Evolutionary conservation across 1,284 basidiomycete genomes (phyloP).

Genomic region (Trichosporon ovoides): DNA sequence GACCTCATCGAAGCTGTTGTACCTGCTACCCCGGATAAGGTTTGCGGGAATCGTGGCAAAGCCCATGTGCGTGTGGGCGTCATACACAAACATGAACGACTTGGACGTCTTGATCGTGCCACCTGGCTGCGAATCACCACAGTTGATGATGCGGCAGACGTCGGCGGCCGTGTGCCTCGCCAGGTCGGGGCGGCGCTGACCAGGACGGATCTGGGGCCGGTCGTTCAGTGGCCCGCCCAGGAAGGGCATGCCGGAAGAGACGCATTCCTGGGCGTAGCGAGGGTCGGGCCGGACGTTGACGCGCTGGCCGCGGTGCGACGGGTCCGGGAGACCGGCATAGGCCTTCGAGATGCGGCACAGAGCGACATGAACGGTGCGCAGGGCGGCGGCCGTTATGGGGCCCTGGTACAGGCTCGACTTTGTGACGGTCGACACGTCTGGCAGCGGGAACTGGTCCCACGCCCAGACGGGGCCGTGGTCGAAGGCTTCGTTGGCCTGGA

Average conservation of each 20-base stretch:
- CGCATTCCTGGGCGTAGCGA: slow-evolving; percentile 31
- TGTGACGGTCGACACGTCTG: slow-evolving; percentile 36
- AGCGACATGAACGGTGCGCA: slow-evolving; percentile 45
- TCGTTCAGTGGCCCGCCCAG: slow-evolving; percentile 45
- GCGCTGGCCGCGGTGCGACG: slow-evolving; percentile 11
- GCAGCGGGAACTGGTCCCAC: slow-evolving; percentile 50
- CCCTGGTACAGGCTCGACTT: slow-evolving; percentile 51
- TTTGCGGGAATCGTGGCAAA: slow-evolving; percentile 22
- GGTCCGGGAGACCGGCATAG: slow-evolving; percentile 13
- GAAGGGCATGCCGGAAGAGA: slow-evolving; percentile 39
- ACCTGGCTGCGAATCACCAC: slow-evolving; percentile 51
- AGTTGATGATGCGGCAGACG: slow-evolving; percentile 44
- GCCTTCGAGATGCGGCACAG: slow-evolving; percentile 40
- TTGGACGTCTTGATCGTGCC: slow-evolving; percentile 43
- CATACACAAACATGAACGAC: slow-evolving; percentile 49
- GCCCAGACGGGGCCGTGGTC: slow-evolving; percentile 53
- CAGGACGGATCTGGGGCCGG: slow-evolving; percentile 47
- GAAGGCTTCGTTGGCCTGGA: slow-evolving; percentile 50
- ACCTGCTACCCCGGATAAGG: slow-evolving; percentile 23
- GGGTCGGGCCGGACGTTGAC: slow-evolving; percentile 14
- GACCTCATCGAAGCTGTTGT: slow-evolving; percentile 18
- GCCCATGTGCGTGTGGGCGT: slow-evolving; percentile 44
- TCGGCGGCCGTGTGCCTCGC: slow-evolving; percentile 43
- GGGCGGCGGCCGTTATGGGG: slow-evolving; percentile 45
- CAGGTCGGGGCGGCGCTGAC: slow-evolving; percentile 40